A percentile compares a stretch with the other conserved stretches of the same genome.
Evolutionary conservation across 805 yeast species (phyloP).

Genomic region (Yamadazyma philogaea): DNA sequence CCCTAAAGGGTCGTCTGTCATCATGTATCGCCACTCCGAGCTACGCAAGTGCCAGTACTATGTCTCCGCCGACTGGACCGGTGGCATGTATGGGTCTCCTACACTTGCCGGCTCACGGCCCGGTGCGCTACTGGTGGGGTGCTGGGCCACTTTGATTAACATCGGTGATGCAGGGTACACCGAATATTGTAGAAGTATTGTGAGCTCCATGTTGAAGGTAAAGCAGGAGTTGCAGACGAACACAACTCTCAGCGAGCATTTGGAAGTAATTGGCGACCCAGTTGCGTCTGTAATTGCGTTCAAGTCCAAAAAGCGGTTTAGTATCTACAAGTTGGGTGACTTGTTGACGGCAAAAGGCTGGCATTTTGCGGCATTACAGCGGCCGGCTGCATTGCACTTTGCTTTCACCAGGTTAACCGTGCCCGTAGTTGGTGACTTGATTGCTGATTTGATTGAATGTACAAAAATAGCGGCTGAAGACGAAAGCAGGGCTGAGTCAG

Average conservation of each 20-base stretch:
- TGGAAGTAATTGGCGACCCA: slow-evolving; percentile 83
- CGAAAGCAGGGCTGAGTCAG: slow-evolving; percentile 34
- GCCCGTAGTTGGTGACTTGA: slow-evolving; percentile 56
- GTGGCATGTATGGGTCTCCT: slow-evolving; percentile 95
- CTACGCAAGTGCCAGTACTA: slow-evolving; percentile 82
- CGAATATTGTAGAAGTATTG: slow-evolving; percentile 62
- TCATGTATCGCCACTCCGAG: slow-evolving; percentile 74
- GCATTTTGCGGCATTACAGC: slow-evolving; percentile 86
- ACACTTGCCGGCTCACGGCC: slow-evolving; percentile 96
- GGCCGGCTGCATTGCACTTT: slow-evolving; percentile 87
- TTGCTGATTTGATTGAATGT: slow-evolving; percentile 46
- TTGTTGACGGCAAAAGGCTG: slow-evolving; percentile 65
- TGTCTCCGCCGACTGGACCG: slow-evolving; percentile 81
- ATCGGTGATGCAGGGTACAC: slow-evolving; percentile 84
- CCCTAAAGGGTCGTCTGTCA: slow-evolving; percentile 91
- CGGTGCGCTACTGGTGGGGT: slow-evolving; percentile 95
- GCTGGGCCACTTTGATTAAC: slow-evolving; percentile 89
- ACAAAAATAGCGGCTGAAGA: slow-evolving; percentile 32
- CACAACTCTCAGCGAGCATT: slow-evolving; percentile 46
- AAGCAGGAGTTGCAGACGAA: slow-evolving; percentile 44
- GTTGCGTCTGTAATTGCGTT: slow-evolving; percentile 78
- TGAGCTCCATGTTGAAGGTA: slow-evolving; percentile 59
- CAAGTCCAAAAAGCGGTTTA: slow-evolving; percentile 48
- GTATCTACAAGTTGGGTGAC: slow-evolving; percentile 81
- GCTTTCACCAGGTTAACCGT: slow-evolving; percentile 78